These are phyloP conservation scores for Ziziphus jujuba DNA, from an alignment of 306 rosid genomes.

Conservation along the genomic window DNA sequence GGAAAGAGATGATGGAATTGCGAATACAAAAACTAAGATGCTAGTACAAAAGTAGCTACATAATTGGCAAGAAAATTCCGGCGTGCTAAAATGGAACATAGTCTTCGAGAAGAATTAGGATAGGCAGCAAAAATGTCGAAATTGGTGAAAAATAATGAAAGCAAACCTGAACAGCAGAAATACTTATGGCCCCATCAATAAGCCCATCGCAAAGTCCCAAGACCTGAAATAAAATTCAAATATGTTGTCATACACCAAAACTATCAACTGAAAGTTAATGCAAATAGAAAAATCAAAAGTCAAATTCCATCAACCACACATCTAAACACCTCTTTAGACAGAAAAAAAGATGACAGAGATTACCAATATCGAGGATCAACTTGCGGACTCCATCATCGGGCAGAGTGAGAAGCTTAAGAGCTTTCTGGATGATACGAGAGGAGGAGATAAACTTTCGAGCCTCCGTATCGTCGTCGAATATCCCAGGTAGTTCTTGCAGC, in stretches of 20 bases:
- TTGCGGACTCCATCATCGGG: conserved; percentile 77
- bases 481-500: conserved; percentile 86
- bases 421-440: conserved; percentile 80
- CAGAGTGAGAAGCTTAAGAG: conserved; percentile 76
- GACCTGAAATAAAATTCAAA: conserved; percentile 54
- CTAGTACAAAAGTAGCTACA: no score
- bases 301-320: background rate
- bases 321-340: background rate
- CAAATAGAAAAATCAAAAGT: background rate
- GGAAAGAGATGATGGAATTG: no score
- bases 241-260: background rate
- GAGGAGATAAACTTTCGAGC: conserved; percentile 92
- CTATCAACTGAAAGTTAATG: conserved; percentile 3
- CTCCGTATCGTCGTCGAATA: conserved; percentile 77
- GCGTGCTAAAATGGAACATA: no score
- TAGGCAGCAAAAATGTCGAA: conserved; percentile 1
- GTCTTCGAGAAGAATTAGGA: no score
- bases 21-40: no score
- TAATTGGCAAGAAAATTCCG: no score
- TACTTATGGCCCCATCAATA: conserved; percentile 89
- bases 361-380: conserved; percentile 87
- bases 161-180: conserved; percentile 90
- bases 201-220: conserved; percentile 88
- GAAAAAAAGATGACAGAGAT: no score
- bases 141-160: conserved; percentile 2